Evolutionary conservation across 805 yeast genomes (phyloP).

Genomic region (Sporopachydermia lactativora): DNA sequence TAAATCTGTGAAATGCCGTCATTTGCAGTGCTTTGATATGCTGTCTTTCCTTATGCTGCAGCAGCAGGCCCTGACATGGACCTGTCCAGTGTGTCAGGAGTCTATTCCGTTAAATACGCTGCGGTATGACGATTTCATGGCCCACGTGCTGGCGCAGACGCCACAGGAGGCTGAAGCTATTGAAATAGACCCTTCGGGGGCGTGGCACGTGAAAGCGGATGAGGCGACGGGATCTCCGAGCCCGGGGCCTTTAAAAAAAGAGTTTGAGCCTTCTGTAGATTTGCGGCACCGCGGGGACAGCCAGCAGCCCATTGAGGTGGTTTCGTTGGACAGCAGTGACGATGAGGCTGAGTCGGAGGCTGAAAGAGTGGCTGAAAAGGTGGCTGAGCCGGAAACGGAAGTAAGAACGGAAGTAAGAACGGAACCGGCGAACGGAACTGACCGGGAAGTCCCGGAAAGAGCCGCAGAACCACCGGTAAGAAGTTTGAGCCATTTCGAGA

Average conservation of each 20-base stretch:
- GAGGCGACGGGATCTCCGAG: slow-evolving; percentile 8
- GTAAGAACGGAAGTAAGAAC: too few species aligned
- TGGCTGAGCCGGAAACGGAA: too few species aligned
- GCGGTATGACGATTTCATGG: slow-evolving; percentile 61
- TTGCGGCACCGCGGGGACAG: background rate
- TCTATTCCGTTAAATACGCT: slow-evolving; percentile 39
- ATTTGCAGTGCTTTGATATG: slow-evolving; percentile 83
- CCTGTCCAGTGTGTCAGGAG: slow-evolving; percentile 69
- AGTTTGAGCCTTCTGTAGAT: slow-evolving; percentile 1
- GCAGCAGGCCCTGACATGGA: slow-evolving; percentile 71
- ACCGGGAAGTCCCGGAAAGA: too few species aligned
- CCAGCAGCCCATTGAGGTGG: background rate
- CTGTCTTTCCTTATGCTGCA: slow-evolving; percentile 60
- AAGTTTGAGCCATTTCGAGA: too few species aligned
- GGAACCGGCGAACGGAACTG: too few species aligned
- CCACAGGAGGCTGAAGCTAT: slow-evolving; percentile 47
- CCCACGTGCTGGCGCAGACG: slow-evolving; percentile 42
- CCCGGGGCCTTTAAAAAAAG: slow-evolving; percentile 2
- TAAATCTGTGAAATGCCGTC: slow-evolving; percentile 57
- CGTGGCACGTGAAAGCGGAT: slow-evolving; percentile 37
- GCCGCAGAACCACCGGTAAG: too few species aligned
- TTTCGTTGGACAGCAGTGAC: slow-evolving; percentile 18
- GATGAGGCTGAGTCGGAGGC: slow-evolving; percentile 10
- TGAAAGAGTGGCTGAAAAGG: slow-evolving; percentile 3
- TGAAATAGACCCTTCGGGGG: slow-evolving; percentile 55